Evolutionary conservation across 1,284 basidiomycete genomes (phyloP), one percentile per base, ranked within the genome.

Genomic region (Cystobasidiaceae sp.): DNA sequence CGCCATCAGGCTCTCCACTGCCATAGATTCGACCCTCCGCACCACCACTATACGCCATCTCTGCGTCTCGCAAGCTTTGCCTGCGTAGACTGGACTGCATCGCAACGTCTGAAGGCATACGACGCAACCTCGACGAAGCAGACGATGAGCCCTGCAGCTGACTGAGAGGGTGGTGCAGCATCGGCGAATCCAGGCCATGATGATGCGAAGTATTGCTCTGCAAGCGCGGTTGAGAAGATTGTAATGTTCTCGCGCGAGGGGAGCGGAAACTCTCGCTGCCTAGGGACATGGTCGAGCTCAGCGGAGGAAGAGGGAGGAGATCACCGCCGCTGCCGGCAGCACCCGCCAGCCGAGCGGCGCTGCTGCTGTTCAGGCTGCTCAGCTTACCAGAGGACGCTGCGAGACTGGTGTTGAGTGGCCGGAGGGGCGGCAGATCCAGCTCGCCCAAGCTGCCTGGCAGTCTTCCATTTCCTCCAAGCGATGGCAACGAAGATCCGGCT

Each of bases 21-120:
- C 9, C 37, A n/a, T n/a, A 39, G n/a, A 9, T 9, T 39, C 37
- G 37, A 9, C 11, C n/a, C 9, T 9, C 37, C 9, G 8, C 8
- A 11, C 13, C 9, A 9, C 9, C 44, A 48, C 11, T 11, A 19
- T 48, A 17, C 44, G 28, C 28, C 56, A 59, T 59, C 13, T 59
- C 54, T 23, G 54, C 41, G 21, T 56, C 54, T 17, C 43, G n/a
- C 21, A 59, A 39, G 33, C 56, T 49, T 49, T 46, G 56, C 17
- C 44, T 32, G 13, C 44, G n/a, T n/a, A 37, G 17, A 33, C 11
- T 13, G 17, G n/a, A 17, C 7, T 59, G 44, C 45, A 59, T 46
- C 8, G 30, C 27, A 13, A 25, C 56, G 32, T 59, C 56, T 9
- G 45, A 59, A 2, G 56, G 56, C 43, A 59, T 46, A 9, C 33